A percentile compares a stretch with the other conserved stretches of the same genome.
These are phyloP conservation scores for Styphnolobium japonicum DNA, from an alignment of 306 rosid genomes.

Conservation along the genomic window DNA sequence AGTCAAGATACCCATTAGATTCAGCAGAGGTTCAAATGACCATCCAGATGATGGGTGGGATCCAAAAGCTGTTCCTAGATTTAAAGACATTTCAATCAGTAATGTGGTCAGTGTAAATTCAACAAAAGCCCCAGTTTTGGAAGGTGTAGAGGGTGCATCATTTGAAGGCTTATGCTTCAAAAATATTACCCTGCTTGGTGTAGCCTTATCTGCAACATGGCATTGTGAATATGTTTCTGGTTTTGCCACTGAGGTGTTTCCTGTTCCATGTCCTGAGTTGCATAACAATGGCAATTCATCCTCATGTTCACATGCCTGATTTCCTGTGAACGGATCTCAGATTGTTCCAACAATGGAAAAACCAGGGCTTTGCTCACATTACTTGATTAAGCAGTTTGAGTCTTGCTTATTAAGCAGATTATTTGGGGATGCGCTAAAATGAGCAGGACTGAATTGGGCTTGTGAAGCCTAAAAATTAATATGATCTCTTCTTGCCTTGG, in stretches of 20 bases:
- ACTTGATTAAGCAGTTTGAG: constrained; percentile 1
- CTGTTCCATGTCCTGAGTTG: constrained; percentile 73
- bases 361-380: background rate
- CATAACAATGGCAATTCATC: constrained; percentile 38
- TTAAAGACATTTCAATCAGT: constrained; percentile 57
- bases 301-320: constrained; percentile 43
- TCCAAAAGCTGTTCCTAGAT: constrained; percentile 81
- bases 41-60: constrained; percentile 95
- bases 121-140: constrained; percentile 67
- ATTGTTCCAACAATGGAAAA: background rate
- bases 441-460: constrained; percentile 19
- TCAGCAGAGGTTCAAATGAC: constrained; percentile 87
- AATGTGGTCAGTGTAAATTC: constrained; percentile 70
- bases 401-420: constrained; percentile 19
- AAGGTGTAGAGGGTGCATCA: constrained; percentile 60
- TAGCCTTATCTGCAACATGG: constrained; percentile 55
- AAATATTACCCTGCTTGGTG: constrained; percentile 63
- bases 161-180: constrained; percentile 74
- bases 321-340: background rate
- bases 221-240: constrained; percentile 78
- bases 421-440: background rate
- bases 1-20: constrained; percentile 79
- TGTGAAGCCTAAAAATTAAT: background rate
- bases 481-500: background rate
- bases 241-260: constrained; percentile 61